Evolutionary conservation across 345 rosid genomes (phyloP).

Genomic region (Populus alba): DNA sequence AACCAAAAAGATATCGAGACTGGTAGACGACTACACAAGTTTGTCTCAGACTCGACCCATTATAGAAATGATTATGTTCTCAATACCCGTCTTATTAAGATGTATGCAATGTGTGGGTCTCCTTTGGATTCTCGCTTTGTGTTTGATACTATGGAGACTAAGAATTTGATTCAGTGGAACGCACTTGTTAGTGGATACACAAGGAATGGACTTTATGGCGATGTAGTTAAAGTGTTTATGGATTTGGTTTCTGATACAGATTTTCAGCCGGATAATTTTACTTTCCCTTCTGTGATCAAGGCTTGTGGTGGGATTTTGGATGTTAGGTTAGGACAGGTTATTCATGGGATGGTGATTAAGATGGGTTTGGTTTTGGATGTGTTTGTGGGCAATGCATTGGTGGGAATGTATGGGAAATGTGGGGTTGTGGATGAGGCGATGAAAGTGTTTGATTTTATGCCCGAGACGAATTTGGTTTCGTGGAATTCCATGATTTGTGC

Average conservation of each 20-base stretch:
- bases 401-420: conserved; percentile 55
- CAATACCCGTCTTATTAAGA: conserved; percentile 49
- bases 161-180: conserved; percentile 69
- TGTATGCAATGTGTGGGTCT: conserved; percentile 57
- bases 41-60: conserved; percentile 40
- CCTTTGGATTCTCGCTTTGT: conserved; percentile 44
- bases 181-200: conserved; percentile 59
- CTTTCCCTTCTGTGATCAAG: conserved; percentile 67
- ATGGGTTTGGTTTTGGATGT: conserved; percentile 44
- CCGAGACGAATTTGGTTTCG: conserved; percentile 52
- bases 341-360: conserved; percentile 63
- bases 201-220: conserved; percentile 48
- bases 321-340: conserved; percentile 37
- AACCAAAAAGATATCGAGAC: conserved; percentile 37
- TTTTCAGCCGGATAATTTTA: conserved; percentile 58
- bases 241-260: conserved; percentile 37
- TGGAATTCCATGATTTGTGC: conserved; percentile 64
- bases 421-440: conserved; percentile 40
- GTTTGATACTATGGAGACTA: conserved; percentile 41
- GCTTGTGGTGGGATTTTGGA: conserved; percentile 51
- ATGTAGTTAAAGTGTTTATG: conserved; percentile 45
- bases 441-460: conserved; percentile 44
- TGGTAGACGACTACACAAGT: conserved; percentile 48
- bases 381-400: conserved; percentile 58
- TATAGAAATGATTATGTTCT: conserved; percentile 46